Evolutionary conservation across 2,329 filamentous ascomycete genomes (phyloP), one percentile per base, ranked within the genome.

Genomic region (Cladosporium sp.): DNA sequence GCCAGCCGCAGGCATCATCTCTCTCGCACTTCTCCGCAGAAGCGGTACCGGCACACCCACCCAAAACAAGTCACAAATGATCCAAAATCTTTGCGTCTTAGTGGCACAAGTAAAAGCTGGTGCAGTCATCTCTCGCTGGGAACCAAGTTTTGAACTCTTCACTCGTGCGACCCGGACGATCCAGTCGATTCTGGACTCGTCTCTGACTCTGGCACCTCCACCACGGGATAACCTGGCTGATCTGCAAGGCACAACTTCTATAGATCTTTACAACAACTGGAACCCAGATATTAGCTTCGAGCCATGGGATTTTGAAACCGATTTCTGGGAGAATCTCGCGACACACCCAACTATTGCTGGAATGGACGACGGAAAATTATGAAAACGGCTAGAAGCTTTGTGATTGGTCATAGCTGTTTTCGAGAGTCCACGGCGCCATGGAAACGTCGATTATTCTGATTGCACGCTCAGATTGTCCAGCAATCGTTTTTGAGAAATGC

Each of bases 1-100:
- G 1, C 58, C 67, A n/a, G 66, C 67, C 3, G 65, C 65, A 7
- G 67, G 67, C 0, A 62, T 67, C 15, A 57, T 67, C 9, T 60
- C 58, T 16, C 55, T 67, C 18, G 58, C 61, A 1, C 43, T 66
- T 4, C 51, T 67, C 3, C 36, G 45, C 5, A 25, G 35, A 12
- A 48, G 45, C 18, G 45, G 45, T 4, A 48, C 35, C 2, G 39
- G 36, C 27, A 40, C 45, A n/a, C 45, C 45, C 2, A 40, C 27
- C 2, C 30, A 18, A 9, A 33, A 30, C 27, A 61, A 61, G 12
- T 47, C 58, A 13, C 60, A 59, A 18, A 55, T 60, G n/a, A 53
- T 67, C 1, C 64, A 64, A 41, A 57, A 65, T 25, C 53, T 68
- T 2, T 60, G 57, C 18, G 59, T 67, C 4, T 49, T 68, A 2